Conservation (phyloP, 495 filamentous ascomycete species). For the Collariella sp. region DNA sequence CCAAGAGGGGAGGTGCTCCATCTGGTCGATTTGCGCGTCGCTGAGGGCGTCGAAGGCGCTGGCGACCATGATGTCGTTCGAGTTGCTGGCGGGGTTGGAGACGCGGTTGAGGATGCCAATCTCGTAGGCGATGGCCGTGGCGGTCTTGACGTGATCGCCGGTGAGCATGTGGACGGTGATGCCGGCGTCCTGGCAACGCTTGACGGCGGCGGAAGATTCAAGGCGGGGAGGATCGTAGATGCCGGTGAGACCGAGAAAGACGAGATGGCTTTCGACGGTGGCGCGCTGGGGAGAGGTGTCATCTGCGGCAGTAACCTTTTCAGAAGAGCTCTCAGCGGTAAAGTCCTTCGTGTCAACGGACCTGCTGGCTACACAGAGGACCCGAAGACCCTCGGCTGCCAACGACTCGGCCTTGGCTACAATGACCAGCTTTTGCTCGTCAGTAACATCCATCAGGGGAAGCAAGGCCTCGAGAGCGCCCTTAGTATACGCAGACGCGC, state of each 20-base stretch:
- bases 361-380: constrained; percentile 64
- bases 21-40: constrained; percentile 48
- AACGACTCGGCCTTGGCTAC: constrained; percentile 51
- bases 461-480: constrained; percentile 72
- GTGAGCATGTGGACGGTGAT: constrained; percentile 76
- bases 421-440: constrained; percentile 50
- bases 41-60: constrained; percentile 52
- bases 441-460: constrained; percentile 51
- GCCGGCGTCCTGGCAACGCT: constrained; percentile 57
- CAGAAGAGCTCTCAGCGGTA: not conserved
- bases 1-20: constrained; percentile 51
- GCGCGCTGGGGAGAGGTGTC: constrained; percentile 25
- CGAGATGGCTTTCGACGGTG: constrained; percentile 48
- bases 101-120: constrained; percentile 59
- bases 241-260: constrained; percentile 55
- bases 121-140: constrained; percentile 63
- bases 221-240: constrained; percentile 65
- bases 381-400: constrained; percentile 66
- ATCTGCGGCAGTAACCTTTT: constrained; percentile 4
- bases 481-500: constrained; percentile 57
- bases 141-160: constrained; percentile 69
- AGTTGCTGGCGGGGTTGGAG: constrained; percentile 34
- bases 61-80: constrained; percentile 51
- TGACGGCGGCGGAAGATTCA: constrained; percentile 56
- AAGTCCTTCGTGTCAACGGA: constrained; percentile 6